A percentile compares a stretch with the other conserved stretches of the same genome.
Evolutionary conservation across 306 rosid genomes (phyloP).

Genomic region (Trifolium fragiferum): DNA sequence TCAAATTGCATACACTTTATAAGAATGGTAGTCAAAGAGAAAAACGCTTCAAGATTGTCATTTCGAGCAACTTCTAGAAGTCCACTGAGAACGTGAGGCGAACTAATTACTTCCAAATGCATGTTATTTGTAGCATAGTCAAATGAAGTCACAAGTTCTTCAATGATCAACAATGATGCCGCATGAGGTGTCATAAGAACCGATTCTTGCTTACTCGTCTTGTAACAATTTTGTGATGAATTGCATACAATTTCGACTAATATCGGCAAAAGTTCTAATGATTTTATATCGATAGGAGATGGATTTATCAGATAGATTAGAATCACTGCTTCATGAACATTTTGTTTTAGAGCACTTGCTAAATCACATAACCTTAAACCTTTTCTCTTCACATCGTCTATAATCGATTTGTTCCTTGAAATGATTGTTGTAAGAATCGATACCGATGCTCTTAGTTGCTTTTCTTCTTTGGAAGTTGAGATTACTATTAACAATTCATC

Average conservation of each 20-base stretch:
- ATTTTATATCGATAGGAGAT: slow-evolving; percentile 71
- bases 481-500: slow-evolving; percentile 67
- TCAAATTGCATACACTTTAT: slow-evolving; percentile 76
- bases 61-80: slow-evolving; percentile 68
- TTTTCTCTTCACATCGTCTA: slow-evolving; percentile 77
- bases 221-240: slow-evolving; percentile 57
- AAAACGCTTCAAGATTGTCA: slow-evolving; percentile 60
- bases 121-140: slow-evolving; percentile 67
- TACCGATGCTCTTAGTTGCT: slow-evolving; percentile 69
- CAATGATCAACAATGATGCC: slow-evolving; percentile 79
- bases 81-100: slow-evolving; percentile 69
- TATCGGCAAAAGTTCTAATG: slow-evolving; percentile 70
- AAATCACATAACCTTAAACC: slow-evolving; percentile 71
- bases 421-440: slow-evolving; percentile 63
- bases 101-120: slow-evolving; percentile 80
- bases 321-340: slow-evolving; percentile 79
- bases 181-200: slow-evolving; percentile 70
- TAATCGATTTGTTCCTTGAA: slow-evolving; percentile 66
- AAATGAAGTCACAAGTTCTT: slow-evolving; percentile 74
- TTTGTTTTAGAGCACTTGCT: slow-evolving; percentile 77
- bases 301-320: slow-evolving; percentile 76
- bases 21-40: slow-evolving; percentile 72
- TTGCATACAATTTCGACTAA: slow-evolving; percentile 69
- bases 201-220: slow-evolving; percentile 51
- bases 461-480: slow-evolving; percentile 75